Evolutionary conservation across 192 early-diverging fungal genomes (phyloP), one percentile per base, ranked within the genome.

Genomic region (Coemansia nantahalensis): DNA sequence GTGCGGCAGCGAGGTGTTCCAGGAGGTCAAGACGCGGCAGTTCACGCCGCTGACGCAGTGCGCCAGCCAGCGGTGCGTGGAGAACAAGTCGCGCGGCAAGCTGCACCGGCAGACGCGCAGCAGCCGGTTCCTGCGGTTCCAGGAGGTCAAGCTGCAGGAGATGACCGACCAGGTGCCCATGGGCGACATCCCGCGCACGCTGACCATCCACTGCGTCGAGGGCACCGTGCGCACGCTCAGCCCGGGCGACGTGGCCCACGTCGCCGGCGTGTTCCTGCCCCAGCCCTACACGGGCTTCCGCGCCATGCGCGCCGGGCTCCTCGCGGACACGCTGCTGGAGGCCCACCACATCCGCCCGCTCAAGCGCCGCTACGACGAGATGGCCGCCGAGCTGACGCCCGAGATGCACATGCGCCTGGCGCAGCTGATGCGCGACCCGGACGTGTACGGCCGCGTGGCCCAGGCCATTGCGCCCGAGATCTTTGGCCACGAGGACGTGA

Each of bases 141-240:
- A 98, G 71, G 95, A 98, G 68, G 88, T 96, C 56, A 92, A 91
- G 66, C 56, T 98, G 43, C 95, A 98, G 73, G 95, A 98, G 66
- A 67, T 94, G 81, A 88, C 94, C 19, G 93, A 98, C 73, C 95
- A 98, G 86, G 92, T 98, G 16, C 95, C 95, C 43, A 94, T 95
- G 69, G 95, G 95, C 51, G 93, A 95, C 68, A 98, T 98, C 67
- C 95, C 95, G 51, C 85, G 95, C 37, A 84, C 89, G 24, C 94
- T 98, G 84, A 91, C 88, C n/a, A 79, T 98, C 22, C 88, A 97
- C 65, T 68, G 95, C 32, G 84, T 83, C 73, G 90, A 91, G 47
- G 79, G 83, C 37, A 65, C 88, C 33, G 89, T 86, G 49, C 85
- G 95, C 41, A 54, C 62, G 39, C 79, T 92, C 53, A 92, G 81